Percentiles rank a stretch among this genome's conserved stretches.
phyloP scores from a whole-genome alignment of 2,329 filamentous ascomycete species.

The Xylariaceae sp. region DNA sequence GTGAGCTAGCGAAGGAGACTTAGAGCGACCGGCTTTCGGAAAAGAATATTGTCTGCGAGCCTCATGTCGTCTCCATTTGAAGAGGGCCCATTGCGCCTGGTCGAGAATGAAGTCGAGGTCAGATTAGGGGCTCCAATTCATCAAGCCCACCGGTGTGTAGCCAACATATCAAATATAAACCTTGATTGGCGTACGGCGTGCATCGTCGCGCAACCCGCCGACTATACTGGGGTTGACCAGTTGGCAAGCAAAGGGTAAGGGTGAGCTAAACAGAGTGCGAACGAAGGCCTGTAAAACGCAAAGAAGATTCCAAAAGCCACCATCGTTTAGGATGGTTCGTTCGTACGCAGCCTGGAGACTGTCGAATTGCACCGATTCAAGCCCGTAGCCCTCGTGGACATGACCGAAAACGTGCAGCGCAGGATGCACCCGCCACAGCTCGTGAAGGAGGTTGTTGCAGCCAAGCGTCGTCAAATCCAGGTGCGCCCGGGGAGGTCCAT shows the following conservation, averaged over 20 bases:
- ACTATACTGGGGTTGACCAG: slow-evolving; percentile 18
- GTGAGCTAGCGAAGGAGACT: too few relatives aligned
- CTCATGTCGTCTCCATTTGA: too few relatives aligned
- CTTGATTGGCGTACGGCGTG: slow-evolving; percentile 16
- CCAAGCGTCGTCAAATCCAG: slow-evolving; percentile 35
- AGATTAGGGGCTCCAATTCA: too few relatives aligned
- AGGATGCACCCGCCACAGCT: slow-evolving; percentile 33
- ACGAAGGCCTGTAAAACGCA: slow-evolving; percentile 4
- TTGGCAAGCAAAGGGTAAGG: slow-evolving; percentile 8
- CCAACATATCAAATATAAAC: slow-evolving; percentile 16
- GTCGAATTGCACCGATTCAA: slow-evolving; percentile 33
- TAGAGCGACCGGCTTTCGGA: too few relatives aligned
- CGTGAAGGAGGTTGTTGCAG: slow-evolving; percentile 30
- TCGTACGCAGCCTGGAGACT: slow-evolving; percentile 29
- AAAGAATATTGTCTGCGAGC: too few relatives aligned
- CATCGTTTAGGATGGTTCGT: slow-evolving; percentile 14
- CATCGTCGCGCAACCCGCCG: slow-evolving; percentile 19
- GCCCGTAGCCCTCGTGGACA: slow-evolving; percentile 35
- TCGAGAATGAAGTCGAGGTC: too few relatives aligned
- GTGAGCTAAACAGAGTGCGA: slow-evolving; percentile 2
- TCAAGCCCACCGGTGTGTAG: neutral
- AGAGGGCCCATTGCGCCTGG: too few relatives aligned
- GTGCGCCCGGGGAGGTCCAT: slow-evolving; percentile 36
- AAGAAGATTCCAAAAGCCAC: slow-evolving; percentile 21
- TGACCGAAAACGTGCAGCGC: slow-evolving; percentile 39